Percentiles rank a stretch among this genome's conserved stretches.
phyloP scores from a whole-genome alignment of 345 rosid species.

The Stellera chamaejasme region DNA sequence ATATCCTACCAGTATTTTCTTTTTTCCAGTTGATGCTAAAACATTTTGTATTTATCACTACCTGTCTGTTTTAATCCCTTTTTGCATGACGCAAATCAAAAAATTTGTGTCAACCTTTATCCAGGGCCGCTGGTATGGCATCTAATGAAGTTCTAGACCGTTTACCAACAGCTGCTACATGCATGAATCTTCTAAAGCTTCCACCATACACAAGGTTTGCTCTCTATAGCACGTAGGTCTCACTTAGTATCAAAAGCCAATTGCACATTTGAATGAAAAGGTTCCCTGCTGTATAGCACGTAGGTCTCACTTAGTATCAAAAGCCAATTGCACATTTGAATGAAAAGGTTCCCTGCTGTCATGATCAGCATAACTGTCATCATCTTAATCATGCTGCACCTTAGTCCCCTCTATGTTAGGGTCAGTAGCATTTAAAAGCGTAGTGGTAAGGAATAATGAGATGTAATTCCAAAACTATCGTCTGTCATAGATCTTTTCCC shows the following conservation, averaged over 20 bases:
- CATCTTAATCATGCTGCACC: not conserved
- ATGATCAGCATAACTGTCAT: slow-evolving; percentile 4
- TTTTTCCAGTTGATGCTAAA: not conserved
- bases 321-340: no score
- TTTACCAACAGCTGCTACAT: slow-evolving; percentile 92
- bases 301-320: not conserved
- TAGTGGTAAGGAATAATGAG: no score
- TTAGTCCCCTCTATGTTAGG: no score
- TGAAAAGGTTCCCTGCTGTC: slow-evolving; percentile 1
- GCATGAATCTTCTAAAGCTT: slow-evolving; percentile 99
- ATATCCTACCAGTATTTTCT: slow-evolving; percentile 6
- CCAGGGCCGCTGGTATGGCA: slow-evolving; percentile 56
- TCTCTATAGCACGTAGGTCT: slow-evolving; percentile 7
- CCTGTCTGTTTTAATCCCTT: not conserved
- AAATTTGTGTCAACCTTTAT: slow-evolving; percentile 2
- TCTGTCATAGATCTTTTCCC: no score
- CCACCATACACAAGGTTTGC: slow-evolving; percentile 93
- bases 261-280: no score
- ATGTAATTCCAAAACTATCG: no score
- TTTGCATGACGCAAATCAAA: not conserved
- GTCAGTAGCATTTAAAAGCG: no score
- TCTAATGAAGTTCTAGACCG: slow-evolving; percentile 79
- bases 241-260: not conserved
- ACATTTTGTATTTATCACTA: not conserved
- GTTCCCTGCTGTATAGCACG: not conserved